Conservation (phyloP, 495 filamentous ascomycete species). For the Penicillium chermesinum region DNA sequence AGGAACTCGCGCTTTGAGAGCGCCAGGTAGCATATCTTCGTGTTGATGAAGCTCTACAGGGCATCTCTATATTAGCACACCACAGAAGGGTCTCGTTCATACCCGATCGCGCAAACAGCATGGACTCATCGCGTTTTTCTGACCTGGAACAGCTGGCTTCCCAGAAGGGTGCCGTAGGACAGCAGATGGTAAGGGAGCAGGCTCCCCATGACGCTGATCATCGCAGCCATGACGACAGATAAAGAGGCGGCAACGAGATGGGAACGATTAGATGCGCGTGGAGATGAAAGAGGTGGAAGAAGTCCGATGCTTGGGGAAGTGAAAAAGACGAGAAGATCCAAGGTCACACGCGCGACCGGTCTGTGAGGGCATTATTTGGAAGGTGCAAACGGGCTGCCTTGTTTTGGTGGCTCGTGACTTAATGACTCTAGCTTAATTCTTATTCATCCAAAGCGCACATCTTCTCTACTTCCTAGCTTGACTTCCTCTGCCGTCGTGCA, state of each 20-base stretch:
- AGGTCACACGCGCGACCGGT: neutral
- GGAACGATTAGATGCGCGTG: neutral
- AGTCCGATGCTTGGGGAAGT: too few species aligned
- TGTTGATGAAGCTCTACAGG: slow-evolving; percentile 47
- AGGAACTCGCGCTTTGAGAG: slow-evolving; percentile 48
- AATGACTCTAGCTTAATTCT: too few species aligned
- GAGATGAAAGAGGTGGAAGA: neutral
- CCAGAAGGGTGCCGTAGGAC: slow-evolving; percentile 48
- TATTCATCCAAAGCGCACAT: too few species aligned
- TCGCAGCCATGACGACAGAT: slow-evolving; percentile 18
- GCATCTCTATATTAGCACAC: too few species aligned
- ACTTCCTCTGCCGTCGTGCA: too few species aligned
- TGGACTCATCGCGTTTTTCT: too few species aligned
- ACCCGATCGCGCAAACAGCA: too few species aligned
- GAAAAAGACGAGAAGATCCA: too few species aligned
- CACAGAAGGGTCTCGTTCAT: too few species aligned
- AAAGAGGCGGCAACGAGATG: too few species aligned
- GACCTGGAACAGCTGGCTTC: slow-evolving; percentile 46
- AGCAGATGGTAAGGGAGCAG: slow-evolving; percentile 45
- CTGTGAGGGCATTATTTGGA: neutral
- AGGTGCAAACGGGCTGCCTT: neutral
- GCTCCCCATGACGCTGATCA: slow-evolving; percentile 13
- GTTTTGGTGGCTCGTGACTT: neutral
- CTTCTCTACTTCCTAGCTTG: too few species aligned
- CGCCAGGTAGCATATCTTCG: slow-evolving; percentile 42